Evolutionary conservation across 768 basidiomycete genomes (phyloP).

Genomic region (Trametes villosa): DNA sequence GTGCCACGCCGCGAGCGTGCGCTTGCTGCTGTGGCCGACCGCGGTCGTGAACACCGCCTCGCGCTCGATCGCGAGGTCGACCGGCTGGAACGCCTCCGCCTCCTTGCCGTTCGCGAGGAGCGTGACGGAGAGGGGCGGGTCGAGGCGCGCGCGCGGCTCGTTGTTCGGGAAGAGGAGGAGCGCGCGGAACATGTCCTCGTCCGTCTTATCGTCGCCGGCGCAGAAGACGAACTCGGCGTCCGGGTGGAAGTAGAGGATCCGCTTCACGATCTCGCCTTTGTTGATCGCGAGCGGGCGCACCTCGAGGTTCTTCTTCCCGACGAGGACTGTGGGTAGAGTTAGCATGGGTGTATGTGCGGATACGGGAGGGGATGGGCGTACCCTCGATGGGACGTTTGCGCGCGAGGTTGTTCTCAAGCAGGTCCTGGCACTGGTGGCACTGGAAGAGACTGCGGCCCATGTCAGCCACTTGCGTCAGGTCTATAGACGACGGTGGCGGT

Average conservation of each 20-base stretch:
- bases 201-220: constrained; percentile 99
- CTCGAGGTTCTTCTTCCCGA: constrained; percentile 98
- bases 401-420: constrained; percentile 92
- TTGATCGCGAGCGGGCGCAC: constrained; percentile 94
- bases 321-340: constrained; percentile 60
- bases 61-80: constrained; percentile 65
- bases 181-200: constrained; percentile 99
- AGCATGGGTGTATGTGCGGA: background rate
- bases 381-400: constrained; percentile 95
- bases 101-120: constrained; percentile 36
- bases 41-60: constrained; percentile 89
- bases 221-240: constrained; percentile 97
- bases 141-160: constrained; percentile 41
- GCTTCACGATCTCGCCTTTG: constrained; percentile 99
- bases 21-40: constrained; percentile 89
- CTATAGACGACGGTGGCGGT: background rate
- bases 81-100: constrained; percentile 39
- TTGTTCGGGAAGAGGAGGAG: constrained; percentile 60
- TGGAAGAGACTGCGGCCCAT: constrained; percentile 70
- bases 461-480: background rate
- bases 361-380: constrained; percentile 35
- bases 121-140: constrained; percentile 58
- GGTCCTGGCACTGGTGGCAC: constrained; percentile 94
- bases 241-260: constrained; percentile 89
- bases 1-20: constrained; percentile 92